A percentile compares a stretch with the other conserved stretches of the same genome.
phyloP scores from a whole-genome alignment of 257 asterid species.

The Voacanga thouarsii region DNA sequence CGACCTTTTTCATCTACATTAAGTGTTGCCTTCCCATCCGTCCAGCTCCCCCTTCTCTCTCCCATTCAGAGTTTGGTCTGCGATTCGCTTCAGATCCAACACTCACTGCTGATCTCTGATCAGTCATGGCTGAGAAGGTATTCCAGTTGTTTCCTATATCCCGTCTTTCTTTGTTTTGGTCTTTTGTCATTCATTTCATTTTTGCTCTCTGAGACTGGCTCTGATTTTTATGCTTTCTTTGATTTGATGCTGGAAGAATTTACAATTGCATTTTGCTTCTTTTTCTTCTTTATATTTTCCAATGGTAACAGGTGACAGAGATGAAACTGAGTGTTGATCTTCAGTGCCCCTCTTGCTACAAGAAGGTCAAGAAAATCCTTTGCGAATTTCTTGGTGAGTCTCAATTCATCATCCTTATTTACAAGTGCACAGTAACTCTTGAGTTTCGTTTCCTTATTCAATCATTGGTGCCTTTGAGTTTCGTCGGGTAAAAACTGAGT shows the following conservation, averaged over 20 bases:
- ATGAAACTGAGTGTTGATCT: constrained; percentile 83
- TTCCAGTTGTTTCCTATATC: too few relatives aligned
- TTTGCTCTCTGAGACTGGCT: too few relatives aligned
- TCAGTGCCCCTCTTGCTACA: constrained; percentile 81
- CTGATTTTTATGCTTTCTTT: too few relatives aligned
- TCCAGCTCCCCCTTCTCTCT: background rate
- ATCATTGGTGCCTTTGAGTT: background rate
- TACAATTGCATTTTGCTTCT: background rate
- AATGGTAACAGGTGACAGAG: constrained; percentile 41
- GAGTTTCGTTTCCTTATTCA: too few relatives aligned
- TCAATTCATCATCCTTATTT: background rate
- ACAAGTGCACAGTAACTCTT: too few relatives aligned
- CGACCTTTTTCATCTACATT: background rate
- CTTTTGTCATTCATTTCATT: too few relatives aligned
- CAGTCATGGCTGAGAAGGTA: background rate
- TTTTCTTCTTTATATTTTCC: too few relatives aligned
- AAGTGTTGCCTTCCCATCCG: too few relatives aligned
- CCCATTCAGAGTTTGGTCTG: background rate
- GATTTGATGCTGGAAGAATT: too few relatives aligned
- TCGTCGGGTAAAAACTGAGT: constrained; percentile 17
- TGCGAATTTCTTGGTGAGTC: constrained; percentile 76
- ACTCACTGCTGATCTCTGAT: background rate
- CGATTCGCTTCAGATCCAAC: background rate
- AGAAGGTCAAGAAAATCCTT: constrained; percentile 72
- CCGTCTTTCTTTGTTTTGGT: too few relatives aligned